Percentiles rank a stretch among this genome's conserved stretches.
Conservation (phyloP, 176 grass and related monocot species). For the Eleusine coracana region DNA sequence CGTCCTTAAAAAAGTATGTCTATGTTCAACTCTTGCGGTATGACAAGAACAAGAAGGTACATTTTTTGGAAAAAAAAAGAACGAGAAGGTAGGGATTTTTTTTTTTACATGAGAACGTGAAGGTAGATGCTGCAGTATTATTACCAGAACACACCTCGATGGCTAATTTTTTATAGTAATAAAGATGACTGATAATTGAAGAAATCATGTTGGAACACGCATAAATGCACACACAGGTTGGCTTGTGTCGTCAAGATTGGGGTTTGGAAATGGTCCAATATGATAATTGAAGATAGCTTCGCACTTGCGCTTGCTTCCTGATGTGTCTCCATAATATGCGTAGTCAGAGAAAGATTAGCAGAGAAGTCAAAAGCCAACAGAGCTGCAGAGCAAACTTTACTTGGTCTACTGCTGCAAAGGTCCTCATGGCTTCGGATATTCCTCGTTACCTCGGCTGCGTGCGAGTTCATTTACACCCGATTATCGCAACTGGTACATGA, state of each 20-base stretch:
- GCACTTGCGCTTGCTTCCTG: neutral
- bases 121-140: too few species aligned
- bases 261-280: slow-evolving; percentile 14
- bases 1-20: too few species aligned
- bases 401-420: neutral
- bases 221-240: neutral
- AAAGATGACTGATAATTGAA: neutral
- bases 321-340: too few species aligned
- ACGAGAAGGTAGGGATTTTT: too few species aligned
- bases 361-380: neutral
- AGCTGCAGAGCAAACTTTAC: neutral
- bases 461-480: neutral
- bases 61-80: too few species aligned
- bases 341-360: too few species aligned
- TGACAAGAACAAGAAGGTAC: too few species aligned
- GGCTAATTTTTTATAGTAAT: neutral
- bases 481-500: neutral
- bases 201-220: neutral
- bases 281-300: neutral
- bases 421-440: neutral
- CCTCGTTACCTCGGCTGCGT: too few species aligned
- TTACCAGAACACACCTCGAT: too few species aligned
- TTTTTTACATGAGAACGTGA: too few species aligned
- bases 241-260: slow-evolving; percentile 7
- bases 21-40: too few species aligned